Evolutionary conservation across 2,329 filamentous ascomycete species (phyloP).

Genomic region (Colletotrichum karsti): DNA sequence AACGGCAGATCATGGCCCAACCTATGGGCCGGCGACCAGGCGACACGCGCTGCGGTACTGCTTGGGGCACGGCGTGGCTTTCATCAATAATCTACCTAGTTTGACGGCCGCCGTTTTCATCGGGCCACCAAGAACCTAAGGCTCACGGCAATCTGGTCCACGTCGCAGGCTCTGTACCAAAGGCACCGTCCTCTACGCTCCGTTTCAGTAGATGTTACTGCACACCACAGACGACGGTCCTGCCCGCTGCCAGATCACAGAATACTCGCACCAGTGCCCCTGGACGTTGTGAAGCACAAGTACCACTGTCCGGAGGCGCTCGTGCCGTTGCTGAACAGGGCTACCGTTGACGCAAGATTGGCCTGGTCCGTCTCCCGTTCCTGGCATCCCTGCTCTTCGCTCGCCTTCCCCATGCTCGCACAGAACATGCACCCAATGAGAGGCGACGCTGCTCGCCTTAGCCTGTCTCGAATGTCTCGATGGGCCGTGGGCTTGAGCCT

Average conservation of each 20-base stretch:
- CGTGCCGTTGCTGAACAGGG: conserved; percentile 3
- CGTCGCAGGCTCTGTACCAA: no score
- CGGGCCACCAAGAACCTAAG: no score
- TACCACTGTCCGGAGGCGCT: not conserved
- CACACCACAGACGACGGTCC: no score
- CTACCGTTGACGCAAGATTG: not conserved
- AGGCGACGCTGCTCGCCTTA: conserved; percentile 1
- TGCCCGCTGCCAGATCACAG: no score
- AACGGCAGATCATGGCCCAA: not conserved
- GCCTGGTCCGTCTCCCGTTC: conserved; percentile 10
- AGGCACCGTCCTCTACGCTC: no score
- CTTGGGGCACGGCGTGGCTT: no score
- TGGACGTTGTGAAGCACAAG: not conserved
- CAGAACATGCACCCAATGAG: conserved; percentile 20
- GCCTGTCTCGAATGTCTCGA: conserved; percentile 24
- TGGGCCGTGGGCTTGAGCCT: conserved; percentile 17
- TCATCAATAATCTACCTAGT: not conserved
- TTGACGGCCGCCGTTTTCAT: no score
- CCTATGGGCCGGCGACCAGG: not conserved
- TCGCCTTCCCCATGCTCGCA: conserved; percentile 10
- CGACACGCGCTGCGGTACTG: not conserved
- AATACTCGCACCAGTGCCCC: not conserved
- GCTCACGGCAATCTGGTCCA: no score
- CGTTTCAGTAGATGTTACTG: no score
- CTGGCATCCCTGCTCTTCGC: conserved; percentile 11